Evolutionary conservation across 345 rosid species (phyloP).

Genomic region (Durio zibethinus): DNA sequence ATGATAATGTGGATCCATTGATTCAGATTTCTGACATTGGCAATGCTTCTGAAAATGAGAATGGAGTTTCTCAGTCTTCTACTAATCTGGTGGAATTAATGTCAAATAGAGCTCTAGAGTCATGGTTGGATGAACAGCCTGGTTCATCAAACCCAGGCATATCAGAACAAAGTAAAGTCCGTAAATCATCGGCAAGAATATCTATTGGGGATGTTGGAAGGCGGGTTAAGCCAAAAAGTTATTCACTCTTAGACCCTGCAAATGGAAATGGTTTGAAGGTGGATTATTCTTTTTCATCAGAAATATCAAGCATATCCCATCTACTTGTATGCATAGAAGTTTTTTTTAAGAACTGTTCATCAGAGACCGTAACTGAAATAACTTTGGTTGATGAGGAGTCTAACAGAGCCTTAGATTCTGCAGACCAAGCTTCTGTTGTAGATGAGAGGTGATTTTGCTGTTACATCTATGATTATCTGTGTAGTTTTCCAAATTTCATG

Average conservation of each 20-base stretch:
- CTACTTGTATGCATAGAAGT: conserved; percentile 61
- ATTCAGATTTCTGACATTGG: conserved; percentile 65
- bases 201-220: conserved; percentile 69
- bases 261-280: conserved; percentile 84
- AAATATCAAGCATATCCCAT: conserved; percentile 60
- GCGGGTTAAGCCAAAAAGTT: conserved; percentile 63
- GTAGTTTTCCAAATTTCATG: background rate
- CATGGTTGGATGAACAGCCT: conserved; percentile 88
- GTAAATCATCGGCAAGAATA: conserved; percentile 65
- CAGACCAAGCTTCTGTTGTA: conserved; percentile 38
- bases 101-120: conserved; percentile 61
- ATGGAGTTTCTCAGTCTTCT: conserved; percentile 29
- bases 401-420: conserved; percentile 42
- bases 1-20: conserved; percentile 48
- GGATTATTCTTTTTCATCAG: conserved; percentile 73
- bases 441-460: conserved; percentile 52
- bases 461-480: background rate
- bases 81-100: conserved; percentile 54
- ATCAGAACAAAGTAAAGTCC: conserved; percentile 38
- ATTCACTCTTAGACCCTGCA: conserved; percentile 68
- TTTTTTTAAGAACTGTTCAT: conserved; percentile 66
- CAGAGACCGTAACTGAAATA: conserved; percentile 52
- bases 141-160: conserved; percentile 43
- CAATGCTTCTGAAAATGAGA: conserved; percentile 25
- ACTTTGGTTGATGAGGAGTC: conserved; percentile 63